phyloP scores from a whole-genome alignment of 768 basidiomycete species.

The Pleurotus tuoliensis region DNA sequence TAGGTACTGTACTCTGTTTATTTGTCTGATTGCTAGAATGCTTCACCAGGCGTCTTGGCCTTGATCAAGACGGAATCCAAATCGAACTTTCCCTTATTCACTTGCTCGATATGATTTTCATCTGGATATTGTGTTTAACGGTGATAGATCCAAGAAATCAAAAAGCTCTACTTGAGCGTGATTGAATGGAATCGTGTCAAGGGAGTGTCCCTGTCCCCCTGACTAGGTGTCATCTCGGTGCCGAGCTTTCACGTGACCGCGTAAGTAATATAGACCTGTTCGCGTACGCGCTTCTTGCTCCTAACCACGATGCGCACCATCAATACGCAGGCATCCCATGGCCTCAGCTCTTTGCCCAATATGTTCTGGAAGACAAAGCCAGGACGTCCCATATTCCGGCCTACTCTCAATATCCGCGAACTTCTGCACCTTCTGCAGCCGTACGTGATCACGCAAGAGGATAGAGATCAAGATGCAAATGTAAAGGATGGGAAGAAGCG shows the following conservation, averaged over 20 bases:
- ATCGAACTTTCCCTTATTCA: too few relatives aligned
- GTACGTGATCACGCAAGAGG: background rate
- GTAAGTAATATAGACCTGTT: background rate
- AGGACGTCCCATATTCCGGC: constrained; percentile 14
- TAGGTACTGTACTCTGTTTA: too few relatives aligned
- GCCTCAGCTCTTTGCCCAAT: background rate
- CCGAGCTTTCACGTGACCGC: background rate
- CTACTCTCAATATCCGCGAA: constrained; percentile 20
- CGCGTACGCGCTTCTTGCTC: background rate
- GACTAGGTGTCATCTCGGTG: too few relatives aligned
- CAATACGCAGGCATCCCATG: background rate
- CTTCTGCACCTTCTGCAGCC: constrained; percentile 19
- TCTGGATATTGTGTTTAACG: too few relatives aligned
- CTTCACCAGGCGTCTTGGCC: too few relatives aligned
- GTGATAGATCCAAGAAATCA: too few relatives aligned
- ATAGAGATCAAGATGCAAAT: constrained; percentile 15
- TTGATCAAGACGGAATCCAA: too few relatives aligned
- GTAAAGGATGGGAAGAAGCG: constrained; percentile 7
- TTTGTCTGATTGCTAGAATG: too few relatives aligned
- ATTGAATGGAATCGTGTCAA: too few relatives aligned
- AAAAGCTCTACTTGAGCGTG: too few relatives aligned
- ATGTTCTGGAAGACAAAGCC: constrained; percentile 13
- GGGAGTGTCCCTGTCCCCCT: too few relatives aligned
- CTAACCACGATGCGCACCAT: background rate
- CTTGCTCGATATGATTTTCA: too few relatives aligned